Percentiles rank a stretch among this genome's conserved stretches.
Conservation (phyloP, 2,329 filamentous ascomycete genomes). For the Tolypocladium guangdongense region DNA sequence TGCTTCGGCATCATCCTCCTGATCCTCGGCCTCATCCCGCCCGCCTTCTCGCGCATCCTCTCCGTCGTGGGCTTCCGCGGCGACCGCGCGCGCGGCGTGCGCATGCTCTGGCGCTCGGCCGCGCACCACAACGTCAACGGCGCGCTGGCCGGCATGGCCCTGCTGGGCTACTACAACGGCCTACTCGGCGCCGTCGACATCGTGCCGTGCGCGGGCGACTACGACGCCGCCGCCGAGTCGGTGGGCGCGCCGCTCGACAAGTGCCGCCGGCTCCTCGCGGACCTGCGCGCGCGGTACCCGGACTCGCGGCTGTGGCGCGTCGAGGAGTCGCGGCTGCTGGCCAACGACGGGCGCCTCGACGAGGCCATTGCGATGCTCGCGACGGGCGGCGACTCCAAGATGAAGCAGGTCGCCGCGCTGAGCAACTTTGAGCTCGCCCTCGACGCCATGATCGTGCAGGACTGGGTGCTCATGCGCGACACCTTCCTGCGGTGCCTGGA, state of each 20-base stretch:
- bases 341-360: constrained; percentile 54
- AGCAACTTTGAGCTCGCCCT: constrained; percentile 77
- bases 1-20: constrained; percentile 82
- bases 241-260: constrained; percentile 62
- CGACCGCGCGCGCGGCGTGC: constrained; percentile 70
- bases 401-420: constrained; percentile 82
- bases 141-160: constrained; percentile 71
- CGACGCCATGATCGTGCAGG: constrained; percentile 66
- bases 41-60: constrained; percentile 76
- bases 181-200: constrained; percentile 84
- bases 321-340: constrained; percentile 72
- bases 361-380: constrained; percentile 57
- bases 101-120: constrained; percentile 84
- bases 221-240: constrained; percentile 42
- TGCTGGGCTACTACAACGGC: constrained; percentile 82
- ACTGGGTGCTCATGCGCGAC: constrained; percentile 62
- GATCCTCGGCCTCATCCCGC: constrained; percentile 86
- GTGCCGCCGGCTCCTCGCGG: constrained; percentile 54
- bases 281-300: constrained; percentile 71
- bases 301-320: constrained; percentile 77
- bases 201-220: constrained; percentile 48
- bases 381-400: constrained; percentile 50
- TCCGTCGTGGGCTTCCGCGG: constrained; percentile 86
- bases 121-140: constrained; percentile 83
- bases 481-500: constrained; percentile 66